Evolutionary conservation across 257 asterid species (phyloP), one percentile per base, ranked within the genome.

Genomic region (Solanum medicagineum): DNA sequence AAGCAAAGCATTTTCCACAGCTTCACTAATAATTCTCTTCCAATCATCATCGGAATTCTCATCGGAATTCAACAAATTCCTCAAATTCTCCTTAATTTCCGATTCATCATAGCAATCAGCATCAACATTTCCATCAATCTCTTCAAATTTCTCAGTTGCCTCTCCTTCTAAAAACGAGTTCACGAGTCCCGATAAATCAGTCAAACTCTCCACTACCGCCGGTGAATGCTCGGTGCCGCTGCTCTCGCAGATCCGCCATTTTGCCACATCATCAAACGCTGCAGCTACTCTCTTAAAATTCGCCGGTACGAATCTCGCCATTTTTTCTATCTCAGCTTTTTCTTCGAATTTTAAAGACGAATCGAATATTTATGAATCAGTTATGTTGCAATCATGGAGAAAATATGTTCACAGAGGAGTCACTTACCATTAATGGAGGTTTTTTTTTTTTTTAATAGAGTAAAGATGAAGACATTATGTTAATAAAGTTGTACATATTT

Each of bases 211-310:
- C 4, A 42, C 79, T 9, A 65, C 80, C 17, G 3, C 87, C 47
- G 84, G 88, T n/a, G 96, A 93, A 87, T 95, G 92, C 79, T 95
- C 98, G 91, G 97, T 93, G 66, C 98, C 98, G 92, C 98, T 95
- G 91, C 95, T 93, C 81, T 91, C 95, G 83, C 87, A 90, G 2
- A 91, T 85, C 87, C 91, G 83, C 4, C 53, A 85, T 86, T 86
- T 86, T 24, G 92, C 92, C 89, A 87, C 94, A 87, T 92, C 94
- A 63, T 92, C 92, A 85, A 95, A 95, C 0, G 90, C 96, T 8
- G 91, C 97, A 5, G 92, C 94, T n/a, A 91, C 86, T 81, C 96
- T 85, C 42, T 89, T 87, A 90, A 92, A 93, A 82, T 80, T 91
- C 86, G 88, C 91, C 51, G 93, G 92, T 57, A 69, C 57, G 16